Conservation (phyloP, 768 basidiomycete genomes). For the Boletus speciosus region DNA sequence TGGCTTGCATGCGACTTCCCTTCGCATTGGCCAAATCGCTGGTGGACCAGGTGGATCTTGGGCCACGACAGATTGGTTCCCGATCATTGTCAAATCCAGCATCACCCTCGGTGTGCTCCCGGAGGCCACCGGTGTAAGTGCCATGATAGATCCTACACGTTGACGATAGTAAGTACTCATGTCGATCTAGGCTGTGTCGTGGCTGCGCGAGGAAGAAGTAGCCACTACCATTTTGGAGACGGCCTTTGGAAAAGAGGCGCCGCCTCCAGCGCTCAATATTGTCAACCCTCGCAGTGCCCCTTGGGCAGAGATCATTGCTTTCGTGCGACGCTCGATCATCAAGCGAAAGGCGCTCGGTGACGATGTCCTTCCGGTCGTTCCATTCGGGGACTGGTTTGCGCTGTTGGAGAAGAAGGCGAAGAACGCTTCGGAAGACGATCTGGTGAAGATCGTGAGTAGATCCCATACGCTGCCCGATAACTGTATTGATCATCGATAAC, state of each 20-base stretch:
- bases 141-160: no score
- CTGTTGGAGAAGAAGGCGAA: conserved; percentile 22
- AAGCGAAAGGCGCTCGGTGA: conserved; percentile 1
- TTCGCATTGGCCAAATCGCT: conserved; percentile 46
- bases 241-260: conserved; percentile 15
- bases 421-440: conserved; percentile 23
- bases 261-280: conserved; percentile 33
- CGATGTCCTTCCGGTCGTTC: conserved; percentile 28
- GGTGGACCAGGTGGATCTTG: conserved; percentile 42
- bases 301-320: conserved; percentile 31
- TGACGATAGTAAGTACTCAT: background rate
- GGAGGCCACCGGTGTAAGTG: conserved; percentile 33
- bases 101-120: conserved; percentile 29
- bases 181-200: conserved; percentile 33
- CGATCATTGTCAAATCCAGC: conserved; percentile 38
- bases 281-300: conserved; percentile 36
- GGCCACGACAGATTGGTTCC: conserved; percentile 46
- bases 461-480: no score
- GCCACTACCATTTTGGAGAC: conserved; percentile 33
- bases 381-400: conserved; percentile 36
- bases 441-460: conserved; percentile 31
- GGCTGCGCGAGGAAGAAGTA: conserved; percentile 42
- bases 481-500: background rate
- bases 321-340: conserved; percentile 20
- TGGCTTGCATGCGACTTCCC: conserved; percentile 33